A percentile compares a stretch with the other conserved stretches of the same genome.
Evolutionary conservation across 140 eudicot genomes (phyloP).

Genomic region (Erigeron philadelphicus): DNA sequence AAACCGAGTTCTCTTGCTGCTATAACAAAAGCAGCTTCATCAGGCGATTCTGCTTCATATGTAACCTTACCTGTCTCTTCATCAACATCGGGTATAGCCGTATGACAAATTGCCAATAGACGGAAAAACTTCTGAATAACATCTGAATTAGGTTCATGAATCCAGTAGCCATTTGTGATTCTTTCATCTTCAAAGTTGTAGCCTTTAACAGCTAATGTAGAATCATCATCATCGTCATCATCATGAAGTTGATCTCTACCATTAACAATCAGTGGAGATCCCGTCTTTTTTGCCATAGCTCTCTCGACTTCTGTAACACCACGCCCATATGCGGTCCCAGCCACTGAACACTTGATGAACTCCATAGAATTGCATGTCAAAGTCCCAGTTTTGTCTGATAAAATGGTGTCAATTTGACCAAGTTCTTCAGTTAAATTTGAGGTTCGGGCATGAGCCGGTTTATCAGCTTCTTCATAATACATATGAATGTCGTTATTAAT

Average conservation of each 20-base stretch:
- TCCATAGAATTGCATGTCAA: slow-evolving; percentile 96
- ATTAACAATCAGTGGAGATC: slow-evolving; percentile 48
- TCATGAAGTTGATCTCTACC: slow-evolving; percentile 30
- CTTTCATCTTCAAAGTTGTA: slow-evolving; percentile 83
- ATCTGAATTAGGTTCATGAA: slow-evolving; percentile 49
- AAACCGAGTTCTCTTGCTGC: slow-evolving; percentile 91
- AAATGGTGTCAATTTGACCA: slow-evolving; percentile 90
- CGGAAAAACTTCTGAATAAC: slow-evolving; percentile 73
- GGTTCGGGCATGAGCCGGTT: slow-evolving; percentile 94
- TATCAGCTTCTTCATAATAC: slow-evolving; percentile 86
- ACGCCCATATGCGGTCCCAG: slow-evolving; percentile 85
- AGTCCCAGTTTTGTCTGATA: slow-evolving; percentile 94
- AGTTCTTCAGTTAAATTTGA: slow-evolving; percentile 91
- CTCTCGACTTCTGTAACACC: slow-evolving; percentile 86
- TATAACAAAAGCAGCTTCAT: slow-evolving; percentile 92
- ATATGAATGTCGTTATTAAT: slow-evolving; percentile 67
- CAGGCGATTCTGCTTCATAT: slow-evolving; percentile 97
- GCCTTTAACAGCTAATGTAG: slow-evolving; percentile 52
- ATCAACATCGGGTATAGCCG: slow-evolving; percentile 85
- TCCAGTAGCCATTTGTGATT: slow-evolving; percentile 70
- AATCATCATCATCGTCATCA: slow-evolving; percentile 27
- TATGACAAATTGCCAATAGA: slow-evolving; percentile 83
- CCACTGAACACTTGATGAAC: slow-evolving; percentile 81
- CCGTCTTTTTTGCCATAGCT: slow-evolving; percentile 83
- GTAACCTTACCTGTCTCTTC: slow-evolving; percentile 61